Evolutionary conservation across 2,329 filamentous ascomycete genomes (phyloP), one percentile per base, ranked within the genome.

Genomic region (Xylariales sp.): DNA sequence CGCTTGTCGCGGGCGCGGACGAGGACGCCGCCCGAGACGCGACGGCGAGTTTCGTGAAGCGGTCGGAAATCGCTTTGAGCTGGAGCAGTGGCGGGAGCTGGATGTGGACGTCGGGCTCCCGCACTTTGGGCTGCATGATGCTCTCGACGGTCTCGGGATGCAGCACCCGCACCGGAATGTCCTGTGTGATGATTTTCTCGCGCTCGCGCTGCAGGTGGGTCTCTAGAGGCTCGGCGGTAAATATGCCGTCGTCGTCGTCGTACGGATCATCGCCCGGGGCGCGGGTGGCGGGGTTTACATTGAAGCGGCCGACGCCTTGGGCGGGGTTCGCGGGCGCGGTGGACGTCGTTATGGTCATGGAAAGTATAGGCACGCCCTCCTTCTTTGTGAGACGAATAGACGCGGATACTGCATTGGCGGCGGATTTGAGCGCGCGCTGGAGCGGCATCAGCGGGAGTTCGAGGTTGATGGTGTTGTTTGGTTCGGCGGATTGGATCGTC

Each of bases 71-170:
- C 70, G 91, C 91, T 78, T 98, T 97, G 66, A 99, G 85, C 76
- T 97, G 94, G 49, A 94, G 84, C 4, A 99, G 83, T 5, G 93
- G 91, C 0, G 96, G 96, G 3, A 99, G 86, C 62, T 94, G 90
- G 76, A 99, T 97, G 80, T 98, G 92, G 2, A 97, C 94, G 75
- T 98, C 96, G 46, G 95, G 93, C 74, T 97, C 94, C 67, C 93
- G 90, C 67, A 94, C 93, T 68, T 90, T 90, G 14, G 96, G 96
- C 81, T 99, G 95, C 82, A 97, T 93, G 69, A 98, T 90, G n/a
- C 90, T 92, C 75, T 96, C 92, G n/a, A 98, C 93, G 0, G 89
- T 91, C 60, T 91, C 89, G 1, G 93, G 90, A 65, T 93, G 90
- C 9, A 99, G 87, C 1, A 99, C 94, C 18, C 94, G 91, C 50